These are phyloP conservation scores for Aspergillus aculeatus DNA, from an alignment of 2,329 filamentous ascomycete genomes.

Conservation along the genomic window DNA sequence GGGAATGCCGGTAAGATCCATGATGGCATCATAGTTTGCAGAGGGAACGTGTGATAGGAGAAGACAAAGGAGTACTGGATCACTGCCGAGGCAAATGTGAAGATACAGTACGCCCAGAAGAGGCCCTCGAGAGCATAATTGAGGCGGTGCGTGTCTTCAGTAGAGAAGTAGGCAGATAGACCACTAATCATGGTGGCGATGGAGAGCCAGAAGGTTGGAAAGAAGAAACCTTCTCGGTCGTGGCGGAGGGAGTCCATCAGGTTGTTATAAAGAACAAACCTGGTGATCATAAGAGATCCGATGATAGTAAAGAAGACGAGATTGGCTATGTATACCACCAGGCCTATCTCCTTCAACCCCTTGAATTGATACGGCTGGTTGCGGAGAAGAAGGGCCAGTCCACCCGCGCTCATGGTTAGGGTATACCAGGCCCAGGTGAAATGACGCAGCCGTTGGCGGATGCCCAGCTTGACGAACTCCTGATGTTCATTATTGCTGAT, in stretches of 20 bases:
- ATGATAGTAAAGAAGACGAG: slow-evolving; percentile 62
- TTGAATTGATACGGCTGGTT: slow-evolving; percentile 64
- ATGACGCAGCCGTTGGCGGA: slow-evolving; percentile 42
- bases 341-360: slow-evolving; percentile 63
- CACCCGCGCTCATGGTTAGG: slow-evolving; percentile 71
- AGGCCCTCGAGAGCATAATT: slow-evolving; percentile 59
- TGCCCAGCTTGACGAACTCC: background rate
- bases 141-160: slow-evolving; percentile 56
- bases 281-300: slow-evolving; percentile 53
- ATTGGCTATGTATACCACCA: slow-evolving; percentile 68
- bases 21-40: slow-evolving; percentile 71
- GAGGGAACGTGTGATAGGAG: slow-evolving; percentile 55
- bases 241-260: slow-evolving; percentile 60
- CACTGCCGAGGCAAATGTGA: slow-evolving; percentile 61
- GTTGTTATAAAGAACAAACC: slow-evolving; percentile 61
- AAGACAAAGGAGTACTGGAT: slow-evolving; percentile 69
- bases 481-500: background rate
- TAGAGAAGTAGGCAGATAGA: slow-evolving; percentile 66
- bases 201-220: slow-evolving; percentile 69
- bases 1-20: slow-evolving; percentile 75
- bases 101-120: slow-evolving; percentile 68
- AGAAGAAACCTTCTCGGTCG: slow-evolving; percentile 68
- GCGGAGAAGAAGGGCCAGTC: slow-evolving; percentile 62
- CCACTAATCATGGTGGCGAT: slow-evolving; percentile 67
- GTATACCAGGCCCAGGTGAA: slow-evolving; percentile 75